Evolutionary conservation across 2,329 filamentous ascomycete genomes (phyloP).

Genomic region (Neoscytalidium dimidiatum): DNA sequence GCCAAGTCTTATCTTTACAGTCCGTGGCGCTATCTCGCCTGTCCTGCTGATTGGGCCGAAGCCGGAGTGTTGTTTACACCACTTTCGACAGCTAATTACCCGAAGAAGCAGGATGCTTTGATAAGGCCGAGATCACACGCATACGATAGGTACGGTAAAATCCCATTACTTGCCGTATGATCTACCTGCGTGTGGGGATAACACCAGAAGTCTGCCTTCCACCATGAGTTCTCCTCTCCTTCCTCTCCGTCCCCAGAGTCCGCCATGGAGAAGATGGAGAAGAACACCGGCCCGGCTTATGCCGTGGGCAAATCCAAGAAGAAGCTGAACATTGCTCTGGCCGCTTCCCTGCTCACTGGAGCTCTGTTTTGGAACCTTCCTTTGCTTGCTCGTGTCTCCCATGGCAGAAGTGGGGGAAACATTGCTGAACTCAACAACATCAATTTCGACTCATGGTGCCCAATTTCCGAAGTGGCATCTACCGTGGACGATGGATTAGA

Average conservation of each 20-base stretch:
- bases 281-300: neutral
- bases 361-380: slow-evolving; percentile 18
- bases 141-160: slow-evolving; percentile 15
- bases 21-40: slow-evolving; percentile 3
- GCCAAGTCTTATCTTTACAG: neutral
- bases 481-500: slow-evolving; percentile 13
- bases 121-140: neutral
- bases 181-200: neutral
- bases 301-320: neutral
- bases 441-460: slow-evolving; percentile 18
- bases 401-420: slow-evolving; percentile 13
- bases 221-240: neutral
- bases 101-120: neutral
- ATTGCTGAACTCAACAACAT: neutral
- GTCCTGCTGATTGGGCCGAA: neutral
- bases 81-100: neutral
- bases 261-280: slow-evolving; percentile 14
- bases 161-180: neutral
- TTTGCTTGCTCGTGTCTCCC: neutral
- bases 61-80: slow-evolving; percentile 7
- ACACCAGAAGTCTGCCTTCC: neutral
- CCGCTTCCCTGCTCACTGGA: neutral
- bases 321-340: slow-evolving; percentile 1
- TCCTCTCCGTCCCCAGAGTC: neutral
- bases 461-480: neutral